Evolutionary conservation across 139 green algal species (phyloP), one percentile per base, ranked within the genome.

Genomic region (Gonium pectorale): DNA sequence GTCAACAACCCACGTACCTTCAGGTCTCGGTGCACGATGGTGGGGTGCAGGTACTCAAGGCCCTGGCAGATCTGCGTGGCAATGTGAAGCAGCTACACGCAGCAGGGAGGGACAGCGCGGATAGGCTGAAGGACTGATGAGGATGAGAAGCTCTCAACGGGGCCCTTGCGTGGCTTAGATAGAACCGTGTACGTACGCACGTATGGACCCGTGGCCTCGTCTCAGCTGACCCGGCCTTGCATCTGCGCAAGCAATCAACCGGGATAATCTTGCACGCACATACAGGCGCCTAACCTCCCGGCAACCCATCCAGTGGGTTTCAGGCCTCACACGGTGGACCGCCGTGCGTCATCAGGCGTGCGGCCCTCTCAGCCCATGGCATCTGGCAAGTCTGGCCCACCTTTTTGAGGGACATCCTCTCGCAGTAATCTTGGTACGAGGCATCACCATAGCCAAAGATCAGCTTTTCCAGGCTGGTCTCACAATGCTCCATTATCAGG

Each of bases 401-500:
- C 62, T 40, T 69, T 41, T 46, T 7, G 11, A 49, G 31, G 5
- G 64, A 2, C 4, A 71, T 49, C 38, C 21, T 49, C 8, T 13
- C 33, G 31, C 33, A 1, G 33, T 3, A 21, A 44, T 9, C 64
- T 49, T 41, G 63, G 33, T 46, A 5, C 64, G 9, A 33, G 2
- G 64, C 15, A 64, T 9, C 29, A 67, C 60, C 60, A 17, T 67
- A 21, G 60, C n/a, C 29, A 71, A 17, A 49, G 2, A 81, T 17
- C 35, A 69, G 11, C 24, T 3, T 3, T 0, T 38, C 72, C 52
- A 81, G 51, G 72, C 22, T 67, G 26, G 72, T 56, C 8, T 81
- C 72, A 52, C 68, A 69, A 9, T 54, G 72, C 72, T 81, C 72
- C 72, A 68, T 51, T 21, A 81, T 54, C 72, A 81, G 72, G 35